Evolutionary conservation across 805 yeast species (phyloP).

Genomic region (Yarrowia yakushimensis): DNA sequence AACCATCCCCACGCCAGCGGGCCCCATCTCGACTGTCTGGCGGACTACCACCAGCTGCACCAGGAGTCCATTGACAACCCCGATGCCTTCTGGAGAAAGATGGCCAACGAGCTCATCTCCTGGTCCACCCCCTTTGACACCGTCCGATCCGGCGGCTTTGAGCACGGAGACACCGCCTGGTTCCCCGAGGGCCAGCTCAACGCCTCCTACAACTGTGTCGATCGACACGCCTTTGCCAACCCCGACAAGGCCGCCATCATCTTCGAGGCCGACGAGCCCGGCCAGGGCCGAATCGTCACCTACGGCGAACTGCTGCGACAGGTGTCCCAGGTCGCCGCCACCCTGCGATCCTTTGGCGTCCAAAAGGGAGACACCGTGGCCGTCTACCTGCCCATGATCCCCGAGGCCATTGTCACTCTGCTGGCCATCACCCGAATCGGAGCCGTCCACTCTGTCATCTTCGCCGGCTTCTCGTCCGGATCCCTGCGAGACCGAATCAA

Average conservation of each 20-base stretch:
- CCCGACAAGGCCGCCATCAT: slow-evolving; percentile 70
- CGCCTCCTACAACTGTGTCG: slow-evolving; percentile 91
- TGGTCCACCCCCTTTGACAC: slow-evolving; percentile 78
- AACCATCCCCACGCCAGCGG: slow-evolving; percentile 45
- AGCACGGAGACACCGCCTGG: slow-evolving; percentile 85
- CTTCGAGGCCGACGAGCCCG: slow-evolving; percentile 91
- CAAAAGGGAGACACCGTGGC: slow-evolving; percentile 95
- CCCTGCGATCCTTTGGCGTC: slow-evolving; percentile 80
- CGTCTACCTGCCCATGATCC: slow-evolving; percentile 94
- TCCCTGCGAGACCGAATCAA: slow-evolving; percentile 86
- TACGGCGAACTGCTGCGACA: slow-evolving; percentile 82
- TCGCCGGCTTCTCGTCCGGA: slow-evolving; percentile 95
- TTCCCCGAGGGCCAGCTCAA: slow-evolving; percentile 89
- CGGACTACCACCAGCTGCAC: slow-evolving; percentile 68
- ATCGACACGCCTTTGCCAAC: slow-evolving; percentile 84
- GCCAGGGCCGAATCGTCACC: slow-evolving; percentile 67
- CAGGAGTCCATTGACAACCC: slow-evolving; percentile 76
- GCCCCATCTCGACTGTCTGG: slow-evolving; percentile 59
- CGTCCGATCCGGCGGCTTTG: slow-evolving; percentile 60
- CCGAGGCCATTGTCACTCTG: slow-evolving; percentile 92
- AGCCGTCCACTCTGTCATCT: slow-evolving; percentile 92
- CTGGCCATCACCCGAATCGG: slow-evolving; percentile 91
- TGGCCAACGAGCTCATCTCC: slow-evolving; percentile 65
- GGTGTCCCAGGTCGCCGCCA: slow-evolving; percentile 83
- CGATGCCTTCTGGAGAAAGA: slow-evolving; percentile 69